Percentiles rank a stretch among this genome's conserved stretches.
Conservation (phyloP, 495 filamentous ascomycete species). For the Hypoxylon crocopeplum region DNA sequence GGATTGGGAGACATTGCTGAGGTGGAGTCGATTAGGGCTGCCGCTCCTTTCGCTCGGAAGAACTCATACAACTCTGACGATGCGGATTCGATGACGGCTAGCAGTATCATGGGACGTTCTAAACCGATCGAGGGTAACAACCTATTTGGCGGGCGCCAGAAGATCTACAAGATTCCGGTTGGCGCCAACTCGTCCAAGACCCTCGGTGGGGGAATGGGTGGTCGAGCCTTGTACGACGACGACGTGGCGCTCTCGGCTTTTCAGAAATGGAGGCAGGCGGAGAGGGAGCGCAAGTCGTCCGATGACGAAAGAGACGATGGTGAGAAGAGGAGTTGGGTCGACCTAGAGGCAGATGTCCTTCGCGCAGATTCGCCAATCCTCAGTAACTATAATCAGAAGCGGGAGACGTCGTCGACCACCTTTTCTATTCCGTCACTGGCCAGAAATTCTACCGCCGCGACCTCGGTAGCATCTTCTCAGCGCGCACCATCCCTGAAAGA, state of each 20-base stretch:
- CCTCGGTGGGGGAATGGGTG: constrained; percentile 61
- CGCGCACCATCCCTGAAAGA: constrained; percentile 58
- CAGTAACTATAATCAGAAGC: constrained; percentile 70
- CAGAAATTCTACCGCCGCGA: constrained; percentile 87
- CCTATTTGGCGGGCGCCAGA: constrained; percentile 94
- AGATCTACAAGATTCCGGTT: constrained; percentile 87
- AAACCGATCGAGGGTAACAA: constrained; percentile 91
- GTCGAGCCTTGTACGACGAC: constrained; percentile 81
- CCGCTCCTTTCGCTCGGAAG: constrained; percentile 55
- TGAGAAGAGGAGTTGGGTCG: constrained; percentile 44
- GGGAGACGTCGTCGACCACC: constrained; percentile 87
- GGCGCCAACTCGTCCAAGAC: constrained; percentile 51
- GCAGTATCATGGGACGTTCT: constrained; percentile 82
- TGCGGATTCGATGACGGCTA: constrained; percentile 51
- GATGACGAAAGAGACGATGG: constrained; percentile 51
- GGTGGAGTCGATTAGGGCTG: constrained; percentile 76
- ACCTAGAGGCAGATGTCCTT: constrained; percentile 47
- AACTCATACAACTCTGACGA: constrained; percentile 73
- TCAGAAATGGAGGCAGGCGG: constrained; percentile 65
- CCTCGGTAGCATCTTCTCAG: constrained; percentile 81
- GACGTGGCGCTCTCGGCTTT: constrained; percentile 84
- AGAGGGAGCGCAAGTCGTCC: constrained; percentile 60
- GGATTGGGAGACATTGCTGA: constrained; percentile 86
- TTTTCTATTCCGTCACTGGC: constrained; percentile 73
- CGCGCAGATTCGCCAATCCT: constrained; percentile 66